Conservation (phyloP, 2,329 filamentous ascomycete genomes). For the Fusarium nelsonii region DNA sequence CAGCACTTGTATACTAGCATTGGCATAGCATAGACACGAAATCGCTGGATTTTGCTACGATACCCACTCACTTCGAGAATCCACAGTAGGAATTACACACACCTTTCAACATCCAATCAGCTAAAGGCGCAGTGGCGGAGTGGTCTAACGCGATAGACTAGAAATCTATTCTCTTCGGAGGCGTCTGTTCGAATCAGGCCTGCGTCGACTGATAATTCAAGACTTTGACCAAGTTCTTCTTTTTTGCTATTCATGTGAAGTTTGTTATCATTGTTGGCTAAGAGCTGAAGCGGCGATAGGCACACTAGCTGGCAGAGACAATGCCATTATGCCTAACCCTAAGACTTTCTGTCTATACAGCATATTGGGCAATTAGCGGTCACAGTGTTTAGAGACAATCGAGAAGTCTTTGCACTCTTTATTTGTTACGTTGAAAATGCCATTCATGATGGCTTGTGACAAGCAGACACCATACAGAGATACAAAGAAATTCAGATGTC, state of each 20-base stretch:
- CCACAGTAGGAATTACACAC: not conserved
- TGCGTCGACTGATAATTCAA: slow-evolving; percentile 34
- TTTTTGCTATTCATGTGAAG: not conserved
- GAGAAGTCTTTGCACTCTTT: not conserved
- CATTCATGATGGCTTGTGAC: not conserved
- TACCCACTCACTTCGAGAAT: slow-evolving; percentile 6
- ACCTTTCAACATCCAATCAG: slow-evolving; percentile 17
- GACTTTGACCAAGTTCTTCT: not conserved
- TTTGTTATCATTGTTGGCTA: too few relatives aligned
- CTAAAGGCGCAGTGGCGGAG: slow-evolving; percentile 42
- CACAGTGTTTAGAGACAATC: not conserved
- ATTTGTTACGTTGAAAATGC: not conserved
- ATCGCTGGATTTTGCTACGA: not conserved
- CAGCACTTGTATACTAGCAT: slow-evolving; percentile 8
- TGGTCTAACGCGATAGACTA: slow-evolving; percentile 44
- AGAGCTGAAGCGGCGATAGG: too few relatives aligned
- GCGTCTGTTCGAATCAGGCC: slow-evolving; percentile 44
- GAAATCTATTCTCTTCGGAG: slow-evolving; percentile 44
- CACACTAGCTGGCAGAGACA: not conserved
- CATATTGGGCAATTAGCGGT: too few relatives aligned
- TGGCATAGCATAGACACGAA: not conserved
- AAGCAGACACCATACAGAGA: not conserved
- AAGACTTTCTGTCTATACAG: too few relatives aligned
- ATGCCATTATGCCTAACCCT: too few relatives aligned
- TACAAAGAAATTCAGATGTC: not conserved